Evolutionary conservation across 2,329 filamentous ascomycete genomes (phyloP).

Genomic region (Talaromyces atroroseus): DNA sequence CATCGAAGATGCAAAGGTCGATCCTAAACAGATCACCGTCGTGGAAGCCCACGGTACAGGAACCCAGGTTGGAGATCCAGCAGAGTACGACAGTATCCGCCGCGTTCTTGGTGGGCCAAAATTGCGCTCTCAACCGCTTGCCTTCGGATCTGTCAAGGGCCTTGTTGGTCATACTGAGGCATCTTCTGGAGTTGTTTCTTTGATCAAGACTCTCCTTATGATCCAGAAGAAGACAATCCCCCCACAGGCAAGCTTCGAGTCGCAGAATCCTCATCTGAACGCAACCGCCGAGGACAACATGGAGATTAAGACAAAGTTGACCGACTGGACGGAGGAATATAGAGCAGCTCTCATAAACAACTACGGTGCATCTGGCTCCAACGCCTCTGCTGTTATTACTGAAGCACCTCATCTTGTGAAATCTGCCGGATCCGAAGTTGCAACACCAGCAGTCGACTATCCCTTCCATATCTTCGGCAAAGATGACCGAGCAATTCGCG

Average conservation of each 20-base stretch:
- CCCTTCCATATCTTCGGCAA: constrained; percentile 6
- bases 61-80: constrained; percentile 24
- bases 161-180: constrained; percentile 24
- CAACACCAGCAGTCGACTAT: not conserved
- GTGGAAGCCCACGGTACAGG: constrained; percentile 41
- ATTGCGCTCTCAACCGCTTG: constrained; percentile 12
- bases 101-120: constrained; percentile 15
- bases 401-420: constrained; percentile 15
- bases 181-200: constrained; percentile 19
- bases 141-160: constrained; percentile 24
- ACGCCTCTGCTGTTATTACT: constrained; percentile 25
- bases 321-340: constrained; percentile 12
- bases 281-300: constrained; percentile 15
- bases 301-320: constrained; percentile 15
- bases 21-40: constrained; percentile 21
- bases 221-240: constrained; percentile 22
- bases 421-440: not conserved
- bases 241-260: constrained; percentile 20
- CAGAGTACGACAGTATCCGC: constrained; percentile 20
- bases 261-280: constrained; percentile 20
- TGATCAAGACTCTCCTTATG: constrained; percentile 24
- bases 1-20: constrained; percentile 32
- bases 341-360: constrained; percentile 23
- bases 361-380: constrained; percentile 26
- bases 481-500: constrained; percentile 5